Percentiles rank a stretch among this genome's conserved stretches.
These are phyloP conservation scores for Nematodospora valgi DNA, from an alignment of 805 yeast species.

Conservation along the genomic window DNA sequence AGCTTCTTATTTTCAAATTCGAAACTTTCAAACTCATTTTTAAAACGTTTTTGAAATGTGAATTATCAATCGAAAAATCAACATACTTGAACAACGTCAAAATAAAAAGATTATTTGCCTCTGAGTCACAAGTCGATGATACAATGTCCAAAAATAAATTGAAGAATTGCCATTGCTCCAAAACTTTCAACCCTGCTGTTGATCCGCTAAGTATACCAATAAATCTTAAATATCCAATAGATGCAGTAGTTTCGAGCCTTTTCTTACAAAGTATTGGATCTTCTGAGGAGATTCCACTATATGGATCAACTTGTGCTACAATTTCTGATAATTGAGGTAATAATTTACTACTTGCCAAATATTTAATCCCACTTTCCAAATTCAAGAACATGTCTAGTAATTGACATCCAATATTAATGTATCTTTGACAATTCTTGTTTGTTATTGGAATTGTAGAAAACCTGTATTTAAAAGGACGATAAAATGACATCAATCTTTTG, in stretches of 20 bases:
- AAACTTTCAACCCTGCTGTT: conserved; percentile 58
- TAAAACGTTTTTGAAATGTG: conserved; percentile 67
- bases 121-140: conserved; percentile 34
- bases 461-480: conserved; percentile 85
- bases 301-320: conserved; percentile 78
- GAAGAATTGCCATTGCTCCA: conserved; percentile 83
- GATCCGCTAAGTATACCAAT: conserved; percentile 68
- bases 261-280: conserved; percentile 70
- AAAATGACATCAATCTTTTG: conserved; percentile 80
- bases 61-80: conserved; percentile 46
- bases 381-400: conserved; percentile 64
- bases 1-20: conserved; percentile 47
- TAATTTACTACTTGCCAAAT: conserved; percentile 68
- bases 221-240: conserved; percentile 74
- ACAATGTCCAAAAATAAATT: conserved; percentile 74
- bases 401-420: conserved; percentile 71
- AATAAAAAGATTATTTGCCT: conserved; percentile 49
- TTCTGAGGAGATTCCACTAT: conserved; percentile 65
- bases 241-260: conserved; percentile 60
- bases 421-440: conserved; percentile 46
- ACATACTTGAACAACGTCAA: conserved; percentile 57
- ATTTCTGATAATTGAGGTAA: conserved; percentile 88
- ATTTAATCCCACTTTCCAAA: conserved; percentile 62
- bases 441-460: conserved; percentile 47
- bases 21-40: conserved; percentile 61